A percentile compares a stretch with the other conserved stretches of the same genome.
These are phyloP conservation scores for Alnus glutinosa DNA, from an alignment of 306 rosid genomes.

Conservation along the genomic window DNA sequence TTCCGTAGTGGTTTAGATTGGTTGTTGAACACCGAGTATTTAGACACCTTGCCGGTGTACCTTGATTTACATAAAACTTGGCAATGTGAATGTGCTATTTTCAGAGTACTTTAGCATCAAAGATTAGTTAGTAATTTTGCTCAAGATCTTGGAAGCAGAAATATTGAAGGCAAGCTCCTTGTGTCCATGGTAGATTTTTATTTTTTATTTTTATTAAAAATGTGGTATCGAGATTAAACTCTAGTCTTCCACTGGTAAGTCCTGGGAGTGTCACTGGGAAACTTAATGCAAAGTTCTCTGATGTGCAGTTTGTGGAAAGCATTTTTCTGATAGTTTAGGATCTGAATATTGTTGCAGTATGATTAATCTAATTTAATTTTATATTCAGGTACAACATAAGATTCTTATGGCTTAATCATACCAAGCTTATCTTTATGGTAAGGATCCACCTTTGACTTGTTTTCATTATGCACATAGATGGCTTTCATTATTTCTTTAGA, in stretches of 20 bases:
- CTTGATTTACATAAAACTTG: neutral
- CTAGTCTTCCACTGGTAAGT: conserved; percentile 18
- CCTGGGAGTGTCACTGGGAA: neutral
- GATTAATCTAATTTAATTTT: neutral
- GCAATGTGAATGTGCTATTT: conserved; percentile 10
- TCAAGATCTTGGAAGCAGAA: conserved; percentile 27
- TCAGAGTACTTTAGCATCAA: conserved; percentile 11
- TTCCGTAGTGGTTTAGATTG: neutral
- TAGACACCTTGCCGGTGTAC: neutral
- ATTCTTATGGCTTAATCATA: neutral
- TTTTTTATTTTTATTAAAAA: too few relatives aligned
- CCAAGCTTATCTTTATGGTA: neutral
- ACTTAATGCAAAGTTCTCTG: neutral
- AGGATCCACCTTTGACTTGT: neutral
- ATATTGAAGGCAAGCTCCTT: conserved; percentile 5
- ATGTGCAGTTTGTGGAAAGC: conserved; percentile 6
- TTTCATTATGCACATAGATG: neutral
- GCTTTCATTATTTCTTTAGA: neutral
- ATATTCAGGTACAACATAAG: conserved; percentile 2
- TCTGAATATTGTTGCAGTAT: neutral
- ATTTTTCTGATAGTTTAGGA: conserved; percentile 8
- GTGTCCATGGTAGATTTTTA: conserved; percentile 2
- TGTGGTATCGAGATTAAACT: conserved; percentile 5
- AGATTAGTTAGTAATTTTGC: conserved; percentile 19
- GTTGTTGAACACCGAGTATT: neutral